Conservation (phyloP, 345 rosid species). For the Populus davidiana region DNA sequence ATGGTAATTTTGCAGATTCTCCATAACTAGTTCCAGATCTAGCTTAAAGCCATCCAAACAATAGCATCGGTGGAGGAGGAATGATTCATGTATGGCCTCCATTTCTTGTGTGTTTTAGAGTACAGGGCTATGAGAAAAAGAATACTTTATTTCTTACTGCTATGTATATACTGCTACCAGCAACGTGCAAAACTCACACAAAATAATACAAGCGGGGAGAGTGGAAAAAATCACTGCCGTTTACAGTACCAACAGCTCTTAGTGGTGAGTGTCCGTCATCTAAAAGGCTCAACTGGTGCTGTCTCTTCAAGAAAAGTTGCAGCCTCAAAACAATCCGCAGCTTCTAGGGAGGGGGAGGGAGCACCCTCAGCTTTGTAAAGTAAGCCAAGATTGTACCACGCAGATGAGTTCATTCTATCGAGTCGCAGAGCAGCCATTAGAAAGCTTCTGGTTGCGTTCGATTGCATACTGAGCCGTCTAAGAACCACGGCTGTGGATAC, state of each 20-base stretch:
- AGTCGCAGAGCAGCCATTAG: conserved; percentile 51
- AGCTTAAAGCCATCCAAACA: too few species aligned
- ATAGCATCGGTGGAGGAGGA: too few species aligned
- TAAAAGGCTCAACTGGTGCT: conserved; percentile 58
- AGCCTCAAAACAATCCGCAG: conserved; percentile 58
- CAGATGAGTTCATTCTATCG: conserved; percentile 49
- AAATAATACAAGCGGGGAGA: not conserved
- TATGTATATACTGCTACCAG: too few species aligned
- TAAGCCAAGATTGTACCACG: conserved; percentile 67
- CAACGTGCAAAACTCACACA: not conserved
- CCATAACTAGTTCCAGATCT: too few species aligned
- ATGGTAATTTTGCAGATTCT: too few species aligned
- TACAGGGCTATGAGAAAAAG: too few species aligned
- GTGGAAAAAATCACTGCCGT: not conserved
- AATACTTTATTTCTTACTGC: too few species aligned
- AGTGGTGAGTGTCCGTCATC: conserved; percentile 25
- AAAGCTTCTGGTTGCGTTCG: conserved; percentile 42
- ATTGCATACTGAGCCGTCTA: conserved; percentile 33
- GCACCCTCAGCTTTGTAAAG: conserved; percentile 38
- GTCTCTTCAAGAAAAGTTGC: conserved; percentile 55
- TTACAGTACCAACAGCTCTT: not conserved
- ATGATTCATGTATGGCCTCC: too few species aligned
- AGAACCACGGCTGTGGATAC: conserved; percentile 51
- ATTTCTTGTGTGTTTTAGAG: too few species aligned
- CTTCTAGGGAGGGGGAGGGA: conserved; percentile 34